These are phyloP conservation scores for Penicillium capsulatum DNA, from an alignment of 2,329 filamentous ascomycete species.

Conservation along the genomic window DNA sequence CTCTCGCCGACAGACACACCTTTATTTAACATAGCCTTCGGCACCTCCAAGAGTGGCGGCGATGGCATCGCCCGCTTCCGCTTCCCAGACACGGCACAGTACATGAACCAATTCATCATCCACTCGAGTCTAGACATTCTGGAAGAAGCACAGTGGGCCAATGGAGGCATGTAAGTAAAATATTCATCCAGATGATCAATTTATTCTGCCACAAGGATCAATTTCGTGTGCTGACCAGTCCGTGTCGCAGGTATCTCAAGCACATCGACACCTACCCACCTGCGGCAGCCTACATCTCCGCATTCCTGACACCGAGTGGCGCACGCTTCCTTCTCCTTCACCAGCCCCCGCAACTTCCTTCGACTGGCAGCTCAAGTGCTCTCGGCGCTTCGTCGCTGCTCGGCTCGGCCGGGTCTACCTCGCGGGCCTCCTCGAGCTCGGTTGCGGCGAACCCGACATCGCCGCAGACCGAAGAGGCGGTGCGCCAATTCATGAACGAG, in stretches of 20 bases:
- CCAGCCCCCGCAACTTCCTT: constrained; percentile 59
- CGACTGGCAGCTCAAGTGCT: constrained; percentile 22
- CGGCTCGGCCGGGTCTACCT: constrained; percentile 27
- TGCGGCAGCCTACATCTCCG: constrained; percentile 82
- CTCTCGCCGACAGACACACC: constrained; percentile 93
- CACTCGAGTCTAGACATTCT: constrained; percentile 92
- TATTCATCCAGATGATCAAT: no score
- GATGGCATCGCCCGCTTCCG: constrained; percentile 88
- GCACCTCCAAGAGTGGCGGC: constrained; percentile 90
- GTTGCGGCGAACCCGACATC: constrained; percentile 80
- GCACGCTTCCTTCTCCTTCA: constrained; percentile 93
- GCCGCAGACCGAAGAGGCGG: constrained; percentile 89
- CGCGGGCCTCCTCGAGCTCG: constrained; percentile 58
- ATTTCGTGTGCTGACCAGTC: no score
- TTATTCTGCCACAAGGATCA: no score
- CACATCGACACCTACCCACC: constrained; percentile 89
- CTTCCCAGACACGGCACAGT: constrained; percentile 80
- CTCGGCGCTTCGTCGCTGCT: constrained; percentile 30
- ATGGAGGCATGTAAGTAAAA: constrained; percentile 70
- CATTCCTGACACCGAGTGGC: constrained; percentile 88
- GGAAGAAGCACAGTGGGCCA: constrained; percentile 93
- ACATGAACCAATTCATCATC: constrained; percentile 96
- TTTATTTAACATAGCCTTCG: constrained; percentile 94
- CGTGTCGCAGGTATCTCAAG: constrained; percentile 73
- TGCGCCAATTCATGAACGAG: constrained; percentile 89